Evolutionary conservation across 192 early-diverging fungal genomes (phyloP).

Genomic region (Coemansia asiatica): DNA sequence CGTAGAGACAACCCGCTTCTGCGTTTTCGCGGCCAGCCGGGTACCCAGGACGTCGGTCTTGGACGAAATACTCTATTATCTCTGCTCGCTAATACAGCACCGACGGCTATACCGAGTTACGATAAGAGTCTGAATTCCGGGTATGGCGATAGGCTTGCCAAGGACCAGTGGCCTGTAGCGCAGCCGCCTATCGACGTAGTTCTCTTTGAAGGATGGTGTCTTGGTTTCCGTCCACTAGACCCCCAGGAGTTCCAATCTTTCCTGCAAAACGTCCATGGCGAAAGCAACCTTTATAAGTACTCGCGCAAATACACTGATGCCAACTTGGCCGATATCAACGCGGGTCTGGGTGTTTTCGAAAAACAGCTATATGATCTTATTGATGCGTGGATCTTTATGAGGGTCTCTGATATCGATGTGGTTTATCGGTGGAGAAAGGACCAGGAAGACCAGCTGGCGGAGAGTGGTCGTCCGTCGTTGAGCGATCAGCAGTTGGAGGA

Average conservation of each 20-base stretch:
- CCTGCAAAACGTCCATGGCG: slow-evolving; percentile 18
- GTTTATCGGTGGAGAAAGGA: slow-evolving; percentile 87
- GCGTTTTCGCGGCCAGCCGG: slow-evolving; percentile 81
- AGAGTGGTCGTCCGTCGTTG: slow-evolving; percentile 55
- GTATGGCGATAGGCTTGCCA: slow-evolving; percentile 73
- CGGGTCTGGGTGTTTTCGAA: slow-evolving; percentile 56
- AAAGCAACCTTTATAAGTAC: slow-evolving; percentile 30
- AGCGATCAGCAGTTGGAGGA: slow-evolving; percentile 71
- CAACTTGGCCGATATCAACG: slow-evolving; percentile 37
- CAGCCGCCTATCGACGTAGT: slow-evolving; percentile 70
- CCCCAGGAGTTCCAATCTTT: slow-evolving; percentile 27
- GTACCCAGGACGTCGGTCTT: slow-evolving; percentile 82
- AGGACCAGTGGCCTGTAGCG: slow-evolving; percentile 58
- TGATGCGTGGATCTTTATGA: slow-evolving; percentile 76
- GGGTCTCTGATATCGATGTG: slow-evolving; percentile 58
- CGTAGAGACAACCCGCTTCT: slow-evolving; percentile 67
- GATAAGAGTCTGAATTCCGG: slow-evolving; percentile 79
- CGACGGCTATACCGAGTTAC: slow-evolving; percentile 68
- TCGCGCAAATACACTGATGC: slow-evolving; percentile 36
- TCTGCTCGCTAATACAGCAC: slow-evolving; percentile 31
- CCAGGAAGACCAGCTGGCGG: slow-evolving; percentile 70
- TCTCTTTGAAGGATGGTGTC: slow-evolving; percentile 90
- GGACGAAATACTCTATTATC: slow-evolving; percentile 56
- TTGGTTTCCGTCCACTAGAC: slow-evolving; percentile 76
- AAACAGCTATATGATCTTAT: slow-evolving; percentile 62